phyloP scores from a whole-genome alignment of 2,329 filamentous ascomycete genomes.

The Alternaria triticimaculans region DNA sequence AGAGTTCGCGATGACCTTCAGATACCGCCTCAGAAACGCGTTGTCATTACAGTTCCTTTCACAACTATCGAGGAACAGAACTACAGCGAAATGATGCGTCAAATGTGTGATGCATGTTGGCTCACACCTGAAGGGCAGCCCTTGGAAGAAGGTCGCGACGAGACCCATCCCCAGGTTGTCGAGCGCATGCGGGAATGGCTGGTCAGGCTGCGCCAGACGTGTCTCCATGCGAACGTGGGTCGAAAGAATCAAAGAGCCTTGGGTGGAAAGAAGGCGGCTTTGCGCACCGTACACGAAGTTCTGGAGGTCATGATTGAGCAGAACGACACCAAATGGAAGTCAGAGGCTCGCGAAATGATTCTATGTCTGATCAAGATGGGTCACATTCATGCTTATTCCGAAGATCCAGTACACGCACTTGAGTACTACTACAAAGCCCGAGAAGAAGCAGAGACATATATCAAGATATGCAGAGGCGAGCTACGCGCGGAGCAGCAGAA shows the following conservation, averaged over 20 bases:
- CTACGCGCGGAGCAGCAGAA: conserved; percentile 60
- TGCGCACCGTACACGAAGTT: conserved; percentile 85
- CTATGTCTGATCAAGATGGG: conserved; percentile 70
- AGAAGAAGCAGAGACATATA: conserved; percentile 53
- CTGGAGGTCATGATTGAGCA: conserved; percentile 91
- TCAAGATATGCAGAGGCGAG: conserved; percentile 70
- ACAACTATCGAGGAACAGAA: conserved; percentile 90
- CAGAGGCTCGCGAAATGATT: conserved; percentile 73
- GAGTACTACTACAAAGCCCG: conserved; percentile 68
- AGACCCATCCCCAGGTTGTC: conserved; percentile 62
- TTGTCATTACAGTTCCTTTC: conserved; percentile 89
- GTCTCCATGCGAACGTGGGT: conserved; percentile 84
- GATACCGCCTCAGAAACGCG: conserved; percentile 82
- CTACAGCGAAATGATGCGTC: conserved; percentile 76
- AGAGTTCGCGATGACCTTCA: conserved; percentile 78
- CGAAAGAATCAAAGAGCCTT: conserved; percentile 68
- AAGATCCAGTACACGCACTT: conserved; percentile 62
- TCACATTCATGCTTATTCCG: conserved; percentile 79
- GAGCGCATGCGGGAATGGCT: conserved; percentile 83
- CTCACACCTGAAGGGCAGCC: conserved; percentile 71
- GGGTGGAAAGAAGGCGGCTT: conserved; percentile 66
- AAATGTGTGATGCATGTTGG: conserved; percentile 75
- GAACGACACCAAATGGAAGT: conserved; percentile 70
- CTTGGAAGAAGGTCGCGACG: conserved; percentile 66
- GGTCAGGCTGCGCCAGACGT: conserved; percentile 77